Evolutionary conservation across 805 yeast species (phyloP), one percentile per base, ranked within the genome.

Genomic region (Pichia gijzeniarum): DNA sequence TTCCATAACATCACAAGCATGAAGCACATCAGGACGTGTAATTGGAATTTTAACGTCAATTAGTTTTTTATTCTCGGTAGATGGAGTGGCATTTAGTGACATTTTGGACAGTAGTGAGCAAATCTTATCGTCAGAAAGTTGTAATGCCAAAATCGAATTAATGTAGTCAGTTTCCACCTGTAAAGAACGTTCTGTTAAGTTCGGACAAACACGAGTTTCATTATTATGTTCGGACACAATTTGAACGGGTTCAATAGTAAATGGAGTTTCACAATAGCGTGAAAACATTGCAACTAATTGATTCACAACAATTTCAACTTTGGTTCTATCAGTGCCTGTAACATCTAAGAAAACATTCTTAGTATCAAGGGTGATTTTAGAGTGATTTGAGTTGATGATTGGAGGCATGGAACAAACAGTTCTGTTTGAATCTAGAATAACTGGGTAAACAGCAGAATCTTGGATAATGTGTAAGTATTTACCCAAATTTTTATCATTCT

Each of bases 1-100:
- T 68, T 93, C 99, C 95, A 93, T 86, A 54, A 93, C 82, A 68
- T 93, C 99, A 74, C 98, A 91, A 64, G 88, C 95, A 67, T 93
- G 99, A 59, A 93, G 74, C 51, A 93, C 77, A 67, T 93, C 99
- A 10, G 98, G 82, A 72, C 99, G 85, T 33, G 99, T 93, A 59
- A 87, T 82, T 52, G 99, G 99, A 48, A 93, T 79, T 33, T 68
- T 62, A 46, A 89, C 90, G 43, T 79, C 78, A 41, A 86, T 61
- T 34, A 77, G 61, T 51, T 79, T 72, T 7, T 67, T 57, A 53
- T 77, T 73, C 1, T 62, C 55, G 3, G 65, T 51, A 4, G 82
- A 69, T 28, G 79, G 77, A 17, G 63, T 59, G 20, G 95, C 93
- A 44, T 63, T 64, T 53, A 93, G 74, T 14, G 95, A 81, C 96